These are phyloP conservation scores for Solanum medicagineum DNA, from an alignment of 257 asterid genomes.

Conservation along the genomic window DNA sequence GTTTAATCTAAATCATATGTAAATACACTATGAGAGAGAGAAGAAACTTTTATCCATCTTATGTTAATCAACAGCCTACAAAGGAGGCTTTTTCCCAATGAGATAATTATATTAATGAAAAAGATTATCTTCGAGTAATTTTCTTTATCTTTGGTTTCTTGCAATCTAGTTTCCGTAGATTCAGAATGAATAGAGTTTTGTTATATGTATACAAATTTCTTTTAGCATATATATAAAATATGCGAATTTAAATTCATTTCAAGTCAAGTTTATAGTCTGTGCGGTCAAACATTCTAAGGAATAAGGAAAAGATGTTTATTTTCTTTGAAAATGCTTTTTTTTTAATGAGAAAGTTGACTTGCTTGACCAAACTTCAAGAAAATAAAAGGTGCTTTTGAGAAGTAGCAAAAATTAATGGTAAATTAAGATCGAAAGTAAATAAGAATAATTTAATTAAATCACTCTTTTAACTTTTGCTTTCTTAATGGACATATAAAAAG, in stretches of 20 bases:
- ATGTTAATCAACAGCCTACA: neutral
- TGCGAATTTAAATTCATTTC: neutral
- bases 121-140: neutral
- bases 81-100: neutral
- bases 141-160: neutral
- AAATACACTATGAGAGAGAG: neutral
- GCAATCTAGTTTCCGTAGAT: neutral
- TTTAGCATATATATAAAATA: too few relatives aligned
- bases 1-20: neutral
- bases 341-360: neutral
- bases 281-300: neutral
- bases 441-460: too few relatives aligned
- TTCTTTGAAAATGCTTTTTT: neutral
- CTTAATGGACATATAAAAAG: too few relatives aligned
- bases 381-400: too few relatives aligned
- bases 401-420: neutral
- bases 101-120: neutral
- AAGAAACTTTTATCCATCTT: neutral
- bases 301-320: neutral
- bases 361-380: neutral
- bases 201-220: neutral
- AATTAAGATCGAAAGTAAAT: too few relatives aligned
- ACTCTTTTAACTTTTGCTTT: too few relatives aligned
- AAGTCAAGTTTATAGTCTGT: neutral
- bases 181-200: neutral